Percentiles rank a stretch among this genome's conserved stretches.
Conservation (phyloP, 257 asterid genomes). For the Primulina tabacum region DNA sequence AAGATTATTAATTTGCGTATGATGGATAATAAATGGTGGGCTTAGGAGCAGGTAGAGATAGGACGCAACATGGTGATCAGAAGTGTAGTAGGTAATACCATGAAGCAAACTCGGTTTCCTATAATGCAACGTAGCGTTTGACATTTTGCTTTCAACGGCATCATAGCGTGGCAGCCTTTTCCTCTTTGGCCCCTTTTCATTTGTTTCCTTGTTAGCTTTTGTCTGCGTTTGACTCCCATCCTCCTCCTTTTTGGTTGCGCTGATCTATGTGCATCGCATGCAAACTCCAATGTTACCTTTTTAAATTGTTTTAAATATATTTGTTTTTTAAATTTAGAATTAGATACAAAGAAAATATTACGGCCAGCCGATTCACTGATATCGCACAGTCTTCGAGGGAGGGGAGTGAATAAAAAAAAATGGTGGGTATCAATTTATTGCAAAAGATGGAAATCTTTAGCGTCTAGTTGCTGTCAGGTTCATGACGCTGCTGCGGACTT, state of each 20-base stretch:
- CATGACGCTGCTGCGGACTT: neutral
- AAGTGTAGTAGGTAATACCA: slow-evolving; percentile 21
- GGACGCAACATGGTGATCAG: slow-evolving; percentile 32
- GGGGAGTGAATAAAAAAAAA: neutral
- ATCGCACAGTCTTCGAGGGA: neutral
- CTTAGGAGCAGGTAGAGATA: slow-evolving; percentile 36
- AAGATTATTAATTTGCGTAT: no score
- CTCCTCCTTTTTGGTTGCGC: neutral
- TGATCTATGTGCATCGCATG: neutral
- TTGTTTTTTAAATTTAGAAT: no score
- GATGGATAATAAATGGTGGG: neutral
- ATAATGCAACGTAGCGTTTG: slow-evolving; percentile 66
- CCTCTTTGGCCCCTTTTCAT: slow-evolving; percentile 31
- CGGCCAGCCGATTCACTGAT: neutral
- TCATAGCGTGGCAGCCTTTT: slow-evolving; percentile 37
- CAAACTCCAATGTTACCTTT: neutral
- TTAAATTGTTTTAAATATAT: no score
- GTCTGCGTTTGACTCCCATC: slow-evolving; percentile 36
- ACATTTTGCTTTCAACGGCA: slow-evolving; percentile 93
- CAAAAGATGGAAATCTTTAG: neutral
- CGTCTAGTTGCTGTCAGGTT: neutral
- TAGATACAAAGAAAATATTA: no score
- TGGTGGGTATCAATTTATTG: neutral
- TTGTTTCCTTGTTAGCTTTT: slow-evolving; percentile 29
- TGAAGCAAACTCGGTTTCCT: slow-evolving; percentile 40